These are phyloP conservation scores for Fraxinus pennsylvanica DNA, from an alignment of 257 asterid genomes.

Conservation along the genomic window DNA sequence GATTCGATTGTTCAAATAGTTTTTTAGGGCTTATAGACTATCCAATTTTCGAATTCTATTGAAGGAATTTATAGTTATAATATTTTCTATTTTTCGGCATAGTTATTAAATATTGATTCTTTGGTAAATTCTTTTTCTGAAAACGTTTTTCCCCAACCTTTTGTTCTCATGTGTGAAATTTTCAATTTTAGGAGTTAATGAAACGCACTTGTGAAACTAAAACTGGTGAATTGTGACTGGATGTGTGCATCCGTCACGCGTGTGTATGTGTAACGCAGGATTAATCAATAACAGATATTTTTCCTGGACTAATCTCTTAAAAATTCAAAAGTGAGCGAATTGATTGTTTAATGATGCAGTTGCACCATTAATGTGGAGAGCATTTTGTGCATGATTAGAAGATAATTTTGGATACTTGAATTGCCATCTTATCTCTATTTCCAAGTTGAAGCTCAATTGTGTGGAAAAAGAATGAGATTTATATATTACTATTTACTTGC, in stretches of 20 bases:
- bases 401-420: neutral
- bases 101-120: neutral
- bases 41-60: neutral
- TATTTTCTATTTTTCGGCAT: neutral
- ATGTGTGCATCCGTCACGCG: neutral
- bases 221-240: neutral
- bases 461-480: neutral
- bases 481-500: neutral
- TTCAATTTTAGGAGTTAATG: neutral
- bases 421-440: neutral
- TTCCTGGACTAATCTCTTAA: neutral
- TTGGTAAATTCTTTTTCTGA: neutral
- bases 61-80: neutral
- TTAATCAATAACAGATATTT: neutral
- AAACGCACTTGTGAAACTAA: neutral
- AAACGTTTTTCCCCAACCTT: neutral
- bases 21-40: neutral
- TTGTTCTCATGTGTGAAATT: neutral
- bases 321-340: neutral
- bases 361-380: neutral
- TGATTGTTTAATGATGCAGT: neutral
- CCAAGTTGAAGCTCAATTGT: neutral
- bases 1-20: neutral
- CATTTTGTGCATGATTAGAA: neutral
- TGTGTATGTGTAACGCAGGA: neutral